Conservation (phyloP, 2,329 filamentous ascomycete species). For the Sclerotinia borealis region DNA sequence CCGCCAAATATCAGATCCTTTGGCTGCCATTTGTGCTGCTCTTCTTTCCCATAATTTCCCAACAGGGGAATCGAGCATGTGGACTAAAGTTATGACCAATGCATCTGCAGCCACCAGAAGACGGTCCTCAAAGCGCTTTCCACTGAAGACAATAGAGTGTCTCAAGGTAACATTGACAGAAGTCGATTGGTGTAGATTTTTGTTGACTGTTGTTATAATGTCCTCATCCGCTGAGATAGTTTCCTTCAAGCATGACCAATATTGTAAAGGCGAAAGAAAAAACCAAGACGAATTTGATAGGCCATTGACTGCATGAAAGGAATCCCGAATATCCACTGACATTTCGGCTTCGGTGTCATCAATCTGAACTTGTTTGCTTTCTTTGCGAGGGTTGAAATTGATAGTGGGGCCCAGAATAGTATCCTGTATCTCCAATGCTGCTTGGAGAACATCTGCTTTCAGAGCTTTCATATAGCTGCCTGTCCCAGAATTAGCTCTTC, state of each 20-base stretch:
- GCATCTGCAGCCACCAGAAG: constrained; percentile 67
- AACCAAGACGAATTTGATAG: constrained; percentile 63
- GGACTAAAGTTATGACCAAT: constrained; percentile 70
- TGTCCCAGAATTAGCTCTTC: constrained; percentile 18
- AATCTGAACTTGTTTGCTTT: constrained; percentile 12
- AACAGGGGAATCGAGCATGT: constrained; percentile 58
- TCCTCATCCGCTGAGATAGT: constrained; percentile 54
- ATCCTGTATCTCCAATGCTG: constrained; percentile 65
- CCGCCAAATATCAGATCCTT: constrained; percentile 49
- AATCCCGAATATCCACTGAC: constrained; percentile 40
- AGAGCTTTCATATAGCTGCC: constrained; percentile 70
- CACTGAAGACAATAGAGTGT: constrained; percentile 75
- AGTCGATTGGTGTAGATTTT: constrained; percentile 54
- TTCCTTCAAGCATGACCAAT: constrained; percentile 65
- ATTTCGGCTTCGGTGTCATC: constrained; percentile 23
- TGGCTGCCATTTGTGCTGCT: constrained; percentile 46
- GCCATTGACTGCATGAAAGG: constrained; percentile 54
- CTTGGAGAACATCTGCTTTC: constrained; percentile 55
- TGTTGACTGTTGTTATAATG: constrained; percentile 64
- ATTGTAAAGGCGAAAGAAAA: constrained; percentile 76
- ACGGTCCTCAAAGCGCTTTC: constrained; percentile 67
- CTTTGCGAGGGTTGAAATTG: constrained; percentile 46
- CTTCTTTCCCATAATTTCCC: constrained; percentile 60
- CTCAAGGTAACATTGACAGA: constrained; percentile 68
- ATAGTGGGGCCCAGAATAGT: constrained; percentile 57